Conservation (phyloP, 176 grass and related monocot genomes). For the Oryza coarctata region DNA sequence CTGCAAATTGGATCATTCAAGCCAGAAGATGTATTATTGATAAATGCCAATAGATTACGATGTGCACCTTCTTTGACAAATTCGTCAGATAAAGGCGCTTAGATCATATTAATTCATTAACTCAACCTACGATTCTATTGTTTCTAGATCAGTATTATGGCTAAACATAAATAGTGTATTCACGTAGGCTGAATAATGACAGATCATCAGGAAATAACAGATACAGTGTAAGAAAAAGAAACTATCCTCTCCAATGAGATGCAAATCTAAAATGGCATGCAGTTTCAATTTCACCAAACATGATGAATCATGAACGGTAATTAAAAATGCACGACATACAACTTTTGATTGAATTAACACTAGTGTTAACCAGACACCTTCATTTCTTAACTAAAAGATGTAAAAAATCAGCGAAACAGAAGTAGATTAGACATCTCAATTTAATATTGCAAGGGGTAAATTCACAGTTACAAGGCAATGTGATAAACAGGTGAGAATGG, state of each 20-base stretch:
- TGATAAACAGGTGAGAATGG: not conserved
- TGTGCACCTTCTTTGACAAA: not conserved
- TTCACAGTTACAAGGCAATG: not conserved
- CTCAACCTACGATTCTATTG: conserved; percentile 1
- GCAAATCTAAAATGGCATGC: not conserved
- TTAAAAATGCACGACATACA: not conserved
- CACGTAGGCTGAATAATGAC: not conserved
- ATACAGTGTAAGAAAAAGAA: conserved; percentile 4
- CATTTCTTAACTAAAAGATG: not conserved
- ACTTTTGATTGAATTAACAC: conserved; percentile 2
- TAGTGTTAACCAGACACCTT: not conserved
- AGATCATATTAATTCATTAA: not conserved
- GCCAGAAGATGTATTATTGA: not conserved
- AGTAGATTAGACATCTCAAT: not conserved
- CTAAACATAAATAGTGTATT: conserved; percentile 11
- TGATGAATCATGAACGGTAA: not conserved
- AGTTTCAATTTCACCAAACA: conserved; percentile 22
- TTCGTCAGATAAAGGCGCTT: not conserved
- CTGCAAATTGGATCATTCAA: conserved; percentile 53
- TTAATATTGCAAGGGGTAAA: not conserved
- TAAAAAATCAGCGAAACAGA: not conserved
- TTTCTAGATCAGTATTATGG: not conserved
- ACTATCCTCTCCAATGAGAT: not conserved
- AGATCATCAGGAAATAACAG: not conserved
- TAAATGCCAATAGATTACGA: not conserved